phyloP scores from a whole-genome alignment of 129 eudicot species.

The Flaveria trinervia region DNA sequence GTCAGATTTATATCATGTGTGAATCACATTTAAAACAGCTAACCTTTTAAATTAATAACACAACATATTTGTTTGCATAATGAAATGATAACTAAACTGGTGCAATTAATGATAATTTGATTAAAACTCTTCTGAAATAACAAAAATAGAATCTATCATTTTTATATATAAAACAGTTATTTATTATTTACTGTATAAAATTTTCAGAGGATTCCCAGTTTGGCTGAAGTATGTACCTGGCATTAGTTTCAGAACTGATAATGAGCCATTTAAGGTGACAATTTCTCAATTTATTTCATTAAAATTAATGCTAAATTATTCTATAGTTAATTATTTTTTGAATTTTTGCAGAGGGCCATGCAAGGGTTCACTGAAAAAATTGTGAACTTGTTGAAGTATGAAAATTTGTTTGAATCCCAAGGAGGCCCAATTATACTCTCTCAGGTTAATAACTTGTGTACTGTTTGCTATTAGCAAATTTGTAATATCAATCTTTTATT shows the following conservation, averaged over 20 bases:
- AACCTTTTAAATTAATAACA: background rate
- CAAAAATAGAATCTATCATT: slow-evolving; percentile 2
- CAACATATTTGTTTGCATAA: background rate
- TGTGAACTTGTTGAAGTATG: slow-evolving; percentile 70
- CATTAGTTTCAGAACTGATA: slow-evolving; percentile 83
- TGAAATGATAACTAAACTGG: slow-evolving; percentile 2
- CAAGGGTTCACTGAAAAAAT: slow-evolving; percentile 68
- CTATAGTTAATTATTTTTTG: background rate
- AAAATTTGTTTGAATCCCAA: slow-evolving; percentile 70
- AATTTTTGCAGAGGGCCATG: slow-evolving; percentile 69
- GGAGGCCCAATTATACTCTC: slow-evolving; percentile 91
- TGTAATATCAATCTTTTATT: background rate
- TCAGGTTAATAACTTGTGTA: slow-evolving; percentile 48
- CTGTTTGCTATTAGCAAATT: background rate
- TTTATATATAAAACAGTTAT: background rate
- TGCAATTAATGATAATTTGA: background rate
- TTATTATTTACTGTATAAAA: slow-evolving; percentile 7
- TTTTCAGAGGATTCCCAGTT: slow-evolving; percentile 81
- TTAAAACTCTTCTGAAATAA: background rate
- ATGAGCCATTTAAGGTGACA: slow-evolving; percentile 84
- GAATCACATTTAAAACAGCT: background rate
- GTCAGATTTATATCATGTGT: background rate
- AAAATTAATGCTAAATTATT: slow-evolving; percentile 6
- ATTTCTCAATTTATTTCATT: background rate
- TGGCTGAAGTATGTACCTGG: slow-evolving; percentile 87